Evolutionary conservation across 148 eudicot species (phyloP).

Genomic region (Fallopia convolvulus): DNA sequence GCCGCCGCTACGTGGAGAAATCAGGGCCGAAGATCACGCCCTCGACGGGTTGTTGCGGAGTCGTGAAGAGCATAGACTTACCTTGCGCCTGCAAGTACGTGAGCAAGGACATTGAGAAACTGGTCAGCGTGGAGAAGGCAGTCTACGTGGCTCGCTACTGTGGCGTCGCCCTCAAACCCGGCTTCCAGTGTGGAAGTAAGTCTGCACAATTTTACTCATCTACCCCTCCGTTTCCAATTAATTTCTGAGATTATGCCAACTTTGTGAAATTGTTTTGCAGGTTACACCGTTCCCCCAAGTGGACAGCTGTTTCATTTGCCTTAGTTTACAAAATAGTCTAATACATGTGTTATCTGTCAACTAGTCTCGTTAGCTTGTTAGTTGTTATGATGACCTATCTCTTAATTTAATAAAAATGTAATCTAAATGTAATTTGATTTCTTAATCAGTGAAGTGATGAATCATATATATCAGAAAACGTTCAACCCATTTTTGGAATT

Average conservation of each 20-base stretch:
- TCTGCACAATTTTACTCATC: background rate
- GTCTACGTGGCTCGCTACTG: slow-evolving; percentile 2
- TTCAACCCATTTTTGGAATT: too few relatives aligned
- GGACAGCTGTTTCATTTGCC: background rate
- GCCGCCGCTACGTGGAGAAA: slow-evolving; percentile 2
- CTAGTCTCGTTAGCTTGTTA: too few relatives aligned
- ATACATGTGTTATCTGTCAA: too few relatives aligned
- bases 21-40: slow-evolving; percentile 10
- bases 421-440: too few relatives aligned
- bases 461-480: too few relatives aligned
- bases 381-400: too few relatives aligned
- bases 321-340: background rate
- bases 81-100: slow-evolving; percentile 2
- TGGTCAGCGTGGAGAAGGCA: slow-evolving; percentile 1
- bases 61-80: slow-evolving; percentile 6
- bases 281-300: background rate
- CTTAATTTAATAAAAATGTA: too few relatives aligned
- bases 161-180: background rate
- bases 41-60: background rate
- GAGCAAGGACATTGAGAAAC: background rate
- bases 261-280: background rate
- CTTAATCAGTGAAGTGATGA: too few relatives aligned
- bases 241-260: background rate
- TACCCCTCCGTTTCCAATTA: background rate
- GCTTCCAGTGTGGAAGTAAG: slow-evolving; percentile 5